Conservation (phyloP, 495 filamentous ascomycete species). For the Terfezia claveryi region DNA sequence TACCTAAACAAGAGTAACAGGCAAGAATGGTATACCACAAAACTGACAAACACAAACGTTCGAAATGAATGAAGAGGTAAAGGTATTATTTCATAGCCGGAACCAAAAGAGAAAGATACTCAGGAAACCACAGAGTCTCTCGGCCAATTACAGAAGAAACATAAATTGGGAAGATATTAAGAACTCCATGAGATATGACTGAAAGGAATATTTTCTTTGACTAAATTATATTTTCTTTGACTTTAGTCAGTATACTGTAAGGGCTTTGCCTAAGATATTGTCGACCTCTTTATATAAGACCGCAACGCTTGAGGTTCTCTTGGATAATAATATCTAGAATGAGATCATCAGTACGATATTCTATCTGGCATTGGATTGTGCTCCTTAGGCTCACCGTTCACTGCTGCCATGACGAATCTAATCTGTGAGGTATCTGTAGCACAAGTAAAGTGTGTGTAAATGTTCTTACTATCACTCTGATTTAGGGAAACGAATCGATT, state of each 20-base stretch:
- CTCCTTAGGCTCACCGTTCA: slow-evolving; percentile 53
- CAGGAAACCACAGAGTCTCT: neutral
- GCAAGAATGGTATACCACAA: neutral
- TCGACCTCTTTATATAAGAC: slow-evolving; percentile 53
- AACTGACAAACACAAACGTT: neutral
- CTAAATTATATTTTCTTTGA: too few relatives aligned
- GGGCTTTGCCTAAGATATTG: neutral
- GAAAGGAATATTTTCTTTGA: too few relatives aligned
- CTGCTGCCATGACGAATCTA: slow-evolving; percentile 97
- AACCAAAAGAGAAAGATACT: neutral
- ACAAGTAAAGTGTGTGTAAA: slow-evolving; percentile 98
- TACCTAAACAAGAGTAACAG: too few relatives aligned
- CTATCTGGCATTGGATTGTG: slow-evolving; percentile 16
- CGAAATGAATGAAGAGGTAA: neutral
- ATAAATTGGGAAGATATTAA: too few relatives aligned
- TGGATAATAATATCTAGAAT: slow-evolving; percentile 92
- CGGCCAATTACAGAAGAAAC: too few relatives aligned
- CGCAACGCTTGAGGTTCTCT: slow-evolving; percentile 94
- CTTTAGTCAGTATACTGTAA: too few relatives aligned
- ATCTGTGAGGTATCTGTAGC: slow-evolving; percentile 97
- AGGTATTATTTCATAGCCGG: neutral
- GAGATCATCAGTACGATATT: slow-evolving; percentile 1
- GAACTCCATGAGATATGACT: too few relatives aligned
- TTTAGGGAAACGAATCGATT: slow-evolving; percentile 94
- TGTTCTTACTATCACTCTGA: slow-evolving; percentile 97